These are phyloP conservation scores for Cladochytrium replicatum DNA, from an alignment of 192 early-diverging fungal species.

Conservation along the genomic window DNA sequence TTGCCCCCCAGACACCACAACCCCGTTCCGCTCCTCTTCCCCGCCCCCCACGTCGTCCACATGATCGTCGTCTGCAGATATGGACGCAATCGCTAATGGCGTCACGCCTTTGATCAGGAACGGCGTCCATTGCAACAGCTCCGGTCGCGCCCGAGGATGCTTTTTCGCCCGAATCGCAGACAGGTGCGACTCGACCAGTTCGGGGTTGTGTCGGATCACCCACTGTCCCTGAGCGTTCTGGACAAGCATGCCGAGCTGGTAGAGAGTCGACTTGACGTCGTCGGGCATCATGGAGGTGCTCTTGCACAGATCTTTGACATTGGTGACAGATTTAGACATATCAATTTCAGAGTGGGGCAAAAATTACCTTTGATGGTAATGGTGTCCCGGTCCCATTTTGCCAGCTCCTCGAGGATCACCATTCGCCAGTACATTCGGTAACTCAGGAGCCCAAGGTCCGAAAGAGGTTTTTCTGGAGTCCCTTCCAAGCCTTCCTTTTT, in stretches of 20 bases:
- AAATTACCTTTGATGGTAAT: conserved; percentile 14
- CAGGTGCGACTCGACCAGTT: conserved; percentile 13
- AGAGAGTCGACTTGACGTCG: conserved; percentile 34
- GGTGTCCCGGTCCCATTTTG: neutral
- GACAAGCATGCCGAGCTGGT: conserved; percentile 26
- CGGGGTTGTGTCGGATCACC: conserved; percentile 20
- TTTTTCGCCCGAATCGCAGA: conserved; percentile 10
- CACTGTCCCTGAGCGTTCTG: conserved; percentile 32
- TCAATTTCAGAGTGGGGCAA: neutral
- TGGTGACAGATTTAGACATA: neutral
- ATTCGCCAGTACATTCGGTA: conserved; percentile 78
- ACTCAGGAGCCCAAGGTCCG: conserved; percentile 72
- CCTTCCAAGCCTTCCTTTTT: conserved; percentile 65
- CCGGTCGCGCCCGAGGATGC: conserved; percentile 1
- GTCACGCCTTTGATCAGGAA: conserved; percentile 23
- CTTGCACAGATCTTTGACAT: conserved; percentile 15
- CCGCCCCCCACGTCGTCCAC: neutral
- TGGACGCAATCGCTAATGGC: conserved; percentile 33
- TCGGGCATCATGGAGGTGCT: conserved; percentile 34
- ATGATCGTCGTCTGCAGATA: neutral
- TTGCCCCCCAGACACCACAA: too few species aligned
- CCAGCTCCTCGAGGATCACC: conserved; percentile 17
- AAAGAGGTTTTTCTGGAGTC: conserved; percentile 86
- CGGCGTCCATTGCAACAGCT: conserved; percentile 21
- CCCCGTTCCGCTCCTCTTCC: neutral